Conservation (phyloP, 148 eudicot genomes). For the Oxyria digyna region DNA sequence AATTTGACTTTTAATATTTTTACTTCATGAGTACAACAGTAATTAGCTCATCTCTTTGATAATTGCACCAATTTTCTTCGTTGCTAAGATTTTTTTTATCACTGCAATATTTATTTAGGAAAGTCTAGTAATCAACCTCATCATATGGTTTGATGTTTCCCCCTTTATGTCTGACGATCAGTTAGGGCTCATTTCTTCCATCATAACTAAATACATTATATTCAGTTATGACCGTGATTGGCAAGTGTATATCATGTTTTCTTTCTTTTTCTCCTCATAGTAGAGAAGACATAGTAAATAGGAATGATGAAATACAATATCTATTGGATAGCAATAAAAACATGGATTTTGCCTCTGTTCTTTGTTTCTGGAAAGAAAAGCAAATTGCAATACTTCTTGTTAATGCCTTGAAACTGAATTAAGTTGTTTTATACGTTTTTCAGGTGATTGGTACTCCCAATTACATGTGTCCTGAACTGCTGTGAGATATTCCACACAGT, state of each 20-base stretch:
- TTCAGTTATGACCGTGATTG: too few species aligned
- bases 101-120: not conserved
- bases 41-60: not conserved
- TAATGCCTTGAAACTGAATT: not conserved
- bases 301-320: too few species aligned
- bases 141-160: too few species aligned
- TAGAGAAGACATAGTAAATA: too few species aligned
- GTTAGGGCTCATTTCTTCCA: too few species aligned
- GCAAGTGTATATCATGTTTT: too few species aligned
- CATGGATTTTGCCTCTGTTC: too few species aligned
- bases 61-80: not conserved
- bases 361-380: not conserved
- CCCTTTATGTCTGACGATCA: too few species aligned
- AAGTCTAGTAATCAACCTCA: not conserved
- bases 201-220: too few species aligned
- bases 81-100: not conserved
- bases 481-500: conserved; percentile 97
- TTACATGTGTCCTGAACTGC: conserved; percentile 98
- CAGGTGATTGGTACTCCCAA: conserved; percentile 99
- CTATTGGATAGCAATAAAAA: too few species aligned
- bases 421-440: not conserved
- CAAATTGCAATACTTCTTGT: not conserved
- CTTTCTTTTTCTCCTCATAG: too few species aligned
- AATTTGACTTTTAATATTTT: not conserved
- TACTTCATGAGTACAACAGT: not conserved